Base-by-base conservation (phyloP, 2,329 filamentous ascomycete species). In the Mycosphaerella sp. region DNA sequence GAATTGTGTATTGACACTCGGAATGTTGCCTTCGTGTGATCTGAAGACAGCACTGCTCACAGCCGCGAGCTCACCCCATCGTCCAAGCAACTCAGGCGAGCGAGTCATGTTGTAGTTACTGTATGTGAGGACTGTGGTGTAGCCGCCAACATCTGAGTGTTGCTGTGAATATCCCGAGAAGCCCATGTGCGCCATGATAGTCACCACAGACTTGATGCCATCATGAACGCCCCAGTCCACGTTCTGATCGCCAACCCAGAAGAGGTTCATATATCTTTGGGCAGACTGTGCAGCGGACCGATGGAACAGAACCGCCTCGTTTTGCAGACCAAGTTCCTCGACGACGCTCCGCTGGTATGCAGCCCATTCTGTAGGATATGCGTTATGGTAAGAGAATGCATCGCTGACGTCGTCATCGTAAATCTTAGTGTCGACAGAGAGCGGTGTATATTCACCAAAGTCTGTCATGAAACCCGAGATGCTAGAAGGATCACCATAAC, bases 191-290 rank as follows among this genome's bases (percentile, higher is more conserved):
- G 63, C 60, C 55, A 66, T 62, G 41, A 64, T 61, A 1, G 65
- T 69, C 18, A 70, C 58, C 18, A 63, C 63, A 14, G 65, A 64
- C 42, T 68, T 68, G 49, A 70, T 65, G 6, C 68, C 67, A 37
- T 70, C 68, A 30, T 68, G 64, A 18, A 63, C 49, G 3, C 64
- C 62, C 63, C 64, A 66, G 40, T 65, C 59, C 14, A 66, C 65
- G 40, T 69, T 61, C 43, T 70, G 66, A 40, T 70, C 68, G 34
- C 68, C 68, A 3, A 64, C 66, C 68, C 68, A 70, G 62, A 69
- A 70, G 6, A 70, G 58, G 47, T 69, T 70, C 58, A 65, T 67
- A 54, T 69, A 58, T 10, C 61, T 59, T 44, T 66, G 64, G 0
- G 66, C 59, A 1, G 58, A 61, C 42, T 67, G 63, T 6, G 66